A percentile compares a stretch with the other conserved stretches of the same genome.
Conservation (phyloP, 2,329 filamentous ascomycete species). For the Fusarium paranaense region DNA sequence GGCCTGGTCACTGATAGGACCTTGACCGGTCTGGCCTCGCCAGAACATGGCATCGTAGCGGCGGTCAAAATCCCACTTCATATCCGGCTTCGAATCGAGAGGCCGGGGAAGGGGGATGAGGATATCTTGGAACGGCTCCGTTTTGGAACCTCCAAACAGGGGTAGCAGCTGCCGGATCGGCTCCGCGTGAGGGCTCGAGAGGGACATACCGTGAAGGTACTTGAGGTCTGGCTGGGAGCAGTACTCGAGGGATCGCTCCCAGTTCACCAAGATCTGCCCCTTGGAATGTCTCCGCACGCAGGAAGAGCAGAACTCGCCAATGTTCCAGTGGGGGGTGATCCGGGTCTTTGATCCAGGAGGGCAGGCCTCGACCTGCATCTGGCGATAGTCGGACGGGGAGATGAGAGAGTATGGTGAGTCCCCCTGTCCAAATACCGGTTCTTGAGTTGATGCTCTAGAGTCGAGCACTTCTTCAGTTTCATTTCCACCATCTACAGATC, state of each 20-base stretch:
- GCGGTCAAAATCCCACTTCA: slow-evolving; percentile 62
- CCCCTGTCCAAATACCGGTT: neutral
- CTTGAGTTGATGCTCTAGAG: neutral
- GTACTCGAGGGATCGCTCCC: slow-evolving; percentile 72
- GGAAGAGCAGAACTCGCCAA: slow-evolving; percentile 70
- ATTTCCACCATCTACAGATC: slow-evolving; percentile 28
- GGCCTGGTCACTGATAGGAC: slow-evolving; percentile 60
- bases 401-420: slow-evolving; percentile 3
- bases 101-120: slow-evolving; percentile 72
- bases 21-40: slow-evolving; percentile 76
- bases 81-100: slow-evolving; percentile 55
- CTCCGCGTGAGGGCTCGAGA: slow-evolving; percentile 71
- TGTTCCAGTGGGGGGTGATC: slow-evolving; percentile 71
- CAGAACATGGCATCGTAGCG: slow-evolving; percentile 78
- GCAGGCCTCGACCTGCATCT: slow-evolving; percentile 66
- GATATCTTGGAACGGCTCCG: slow-evolving; percentile 80
- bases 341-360: slow-evolving; percentile 70
- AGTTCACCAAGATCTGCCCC: slow-evolving; percentile 74
- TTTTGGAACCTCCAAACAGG: slow-evolving; percentile 81
- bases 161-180: slow-evolving; percentile 75
- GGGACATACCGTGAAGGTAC: slow-evolving; percentile 78
- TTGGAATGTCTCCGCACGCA: slow-evolving; percentile 75
- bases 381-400: slow-evolving; percentile 51
- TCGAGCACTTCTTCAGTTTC: neutral
- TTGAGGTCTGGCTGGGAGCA: slow-evolving; percentile 84